Base-by-base conservation (phyloP, 2,329 filamentous ascomycete species). In the Alternaria metachromatica region DNA sequence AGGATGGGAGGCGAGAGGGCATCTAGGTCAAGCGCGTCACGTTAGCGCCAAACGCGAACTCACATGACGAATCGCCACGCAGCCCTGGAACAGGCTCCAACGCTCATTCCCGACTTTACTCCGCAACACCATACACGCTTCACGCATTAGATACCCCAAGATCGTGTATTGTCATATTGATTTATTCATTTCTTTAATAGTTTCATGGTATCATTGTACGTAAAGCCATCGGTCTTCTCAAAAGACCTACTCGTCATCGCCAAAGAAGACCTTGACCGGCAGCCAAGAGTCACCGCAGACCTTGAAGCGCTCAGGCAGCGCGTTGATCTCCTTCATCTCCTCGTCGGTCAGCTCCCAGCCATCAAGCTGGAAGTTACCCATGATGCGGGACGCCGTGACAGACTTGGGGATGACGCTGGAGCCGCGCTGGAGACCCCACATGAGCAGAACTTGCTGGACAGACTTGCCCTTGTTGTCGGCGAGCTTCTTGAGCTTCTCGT, bases 371-470 rank as follows among this genome's bases (percentile, higher is more conserved):
- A 89, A 92, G 85, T 97, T 96, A 66, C 84, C 87, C 81, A 91
- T 85, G 74, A 97, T 94, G 45, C 93, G 87, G 57, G 84, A 84
- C 70, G 89, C 87, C 69, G 88, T 94, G 62, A 94, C 91, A 56
- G 88, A 91, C 87, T 97, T 97, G 74, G 93, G 93, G 73, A 97
- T 93, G 56, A 97, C 92, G 69, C 88, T 91, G 84, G 90, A 93
- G 63, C 91, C 92, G 77, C 93, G 89, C 79, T 92, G 88, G 59
- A 96, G 82, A 68, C 92, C 93, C 92, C 93, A 97, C 73, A 89
- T 84, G 67, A 97, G 82, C 73, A 96, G 82, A 56, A 94, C 87
- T 85, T 96, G 91, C 83, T 94, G 90, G 10, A 87, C 84, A 13
- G 89, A 89, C 84, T 89, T 89, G 76, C 87, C 87, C 83, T 92